Base-by-base conservation (phyloP, 208 protist genomes). In the Trypanosoma boissoni region DNA sequence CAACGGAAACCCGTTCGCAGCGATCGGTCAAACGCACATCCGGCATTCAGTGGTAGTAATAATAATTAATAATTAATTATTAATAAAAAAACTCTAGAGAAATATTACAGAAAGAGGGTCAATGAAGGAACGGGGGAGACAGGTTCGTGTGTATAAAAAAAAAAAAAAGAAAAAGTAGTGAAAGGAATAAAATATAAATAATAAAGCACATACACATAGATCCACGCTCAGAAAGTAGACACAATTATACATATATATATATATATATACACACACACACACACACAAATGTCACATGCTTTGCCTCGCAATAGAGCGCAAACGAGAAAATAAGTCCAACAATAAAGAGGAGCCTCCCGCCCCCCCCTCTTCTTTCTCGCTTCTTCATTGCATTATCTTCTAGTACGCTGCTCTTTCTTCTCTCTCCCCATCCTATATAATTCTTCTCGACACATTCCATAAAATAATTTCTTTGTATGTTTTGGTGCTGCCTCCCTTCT, bases 1-100 rank as follows among this genome's bases (percentile, higher is more conserved):
- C 62, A n/a, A 87, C 70, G 18, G 57, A 37, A 39, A 61, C 65
- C 0, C 36, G 18, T 7, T 73, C 69, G 27, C 70, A 78, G 10
- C 42, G 9, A 20, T 2, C 7, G 1, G 21, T 48, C 16, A 60
- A 23, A 24, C 8, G 34, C 8, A n/a, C n/a, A n/a, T n/a, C n/a
- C 24, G 14, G 4, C 24, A 34, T 53, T 29, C 24, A 27, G 8
- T 4, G 23, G 14, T 3, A 29, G 37, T 6, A 8, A 53, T 23
- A 20, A 36, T 20, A 36, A n/a, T n/a, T n/a, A n/a, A n/a, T n/a
- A n/a, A n/a, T n/a, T n/a, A n/a, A n/a, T n/a, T n/a, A n/a, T n/a
- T n/a, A n/a, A n/a, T n/a, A n/a, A n/a, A n/a, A n/a, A n/a, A n/a
- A n/a, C n/a, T n/a, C 6, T 39, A 39, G 6, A 39, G 6, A 39